Percentiles rank a stretch among this genome's conserved stretches.
Conservation (phyloP, 2,329 filamentous ascomycete genomes). For the Stachybotrys chartarum region DNA sequence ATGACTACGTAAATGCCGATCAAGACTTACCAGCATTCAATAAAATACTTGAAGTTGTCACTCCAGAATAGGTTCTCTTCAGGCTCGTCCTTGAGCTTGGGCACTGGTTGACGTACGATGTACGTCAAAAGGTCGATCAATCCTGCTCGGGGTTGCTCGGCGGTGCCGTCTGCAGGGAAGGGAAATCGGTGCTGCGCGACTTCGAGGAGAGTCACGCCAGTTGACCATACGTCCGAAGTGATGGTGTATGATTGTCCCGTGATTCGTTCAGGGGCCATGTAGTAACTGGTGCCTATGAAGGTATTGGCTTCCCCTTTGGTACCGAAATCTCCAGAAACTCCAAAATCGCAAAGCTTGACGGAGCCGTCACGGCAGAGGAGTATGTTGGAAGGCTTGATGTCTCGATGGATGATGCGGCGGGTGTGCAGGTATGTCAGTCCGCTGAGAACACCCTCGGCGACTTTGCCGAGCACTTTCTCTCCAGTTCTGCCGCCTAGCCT, state of each 20-base stretch:
- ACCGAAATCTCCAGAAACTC: constrained; percentile 94
- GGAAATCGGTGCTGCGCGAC: constrained; percentile 98
- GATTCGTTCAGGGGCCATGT: constrained; percentile 98
- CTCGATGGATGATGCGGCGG: constrained; percentile 95
- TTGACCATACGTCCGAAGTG: constrained; percentile 96
- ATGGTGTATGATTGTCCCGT: constrained; percentile 98
- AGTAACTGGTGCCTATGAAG: constrained; percentile 97
- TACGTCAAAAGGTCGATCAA: constrained; percentile 95
- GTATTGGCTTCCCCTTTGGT: constrained; percentile 98
- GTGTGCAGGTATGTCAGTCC: constrained; percentile 92
- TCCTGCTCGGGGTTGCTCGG: constrained; percentile 88
- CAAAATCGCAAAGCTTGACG: constrained; percentile 97
- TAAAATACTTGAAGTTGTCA: constrained; percentile 98
- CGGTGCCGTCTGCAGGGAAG: constrained; percentile 92
- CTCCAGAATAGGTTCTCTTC: constrained; percentile 88
- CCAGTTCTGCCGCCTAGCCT: constrained; percentile 89
- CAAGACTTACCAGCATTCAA: constrained; percentile 87
- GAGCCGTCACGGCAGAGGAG: constrained; percentile 85
- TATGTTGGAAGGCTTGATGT: constrained; percentile 98
- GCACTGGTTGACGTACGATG: constrained; percentile 92
- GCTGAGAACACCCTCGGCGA: constrained; percentile 89
- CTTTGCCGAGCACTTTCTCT: constrained; percentile 94
- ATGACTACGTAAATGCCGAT: background rate
- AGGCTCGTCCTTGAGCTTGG: constrained; percentile 91
- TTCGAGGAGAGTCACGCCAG: constrained; percentile 94